These are phyloP conservation scores for Chrysoporthe cubensis DNA, from an alignment of 2,329 filamentous ascomycete species.

Conservation along the genomic window DNA sequence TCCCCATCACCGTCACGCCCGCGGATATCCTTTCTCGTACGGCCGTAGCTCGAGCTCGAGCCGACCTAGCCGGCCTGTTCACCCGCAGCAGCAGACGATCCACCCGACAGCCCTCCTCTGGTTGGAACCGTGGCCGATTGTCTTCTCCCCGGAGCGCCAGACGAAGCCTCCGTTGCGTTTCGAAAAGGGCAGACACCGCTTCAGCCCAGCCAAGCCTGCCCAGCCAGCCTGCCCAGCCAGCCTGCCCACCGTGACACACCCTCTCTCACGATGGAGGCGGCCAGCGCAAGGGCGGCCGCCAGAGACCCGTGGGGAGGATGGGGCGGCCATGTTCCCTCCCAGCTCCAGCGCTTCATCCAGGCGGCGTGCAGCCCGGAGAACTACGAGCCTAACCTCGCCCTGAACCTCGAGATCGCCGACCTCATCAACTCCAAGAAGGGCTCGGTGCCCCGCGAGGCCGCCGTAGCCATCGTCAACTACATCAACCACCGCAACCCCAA, in stretches of 20 bases:
- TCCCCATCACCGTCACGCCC: background rate
- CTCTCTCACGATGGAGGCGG: slow-evolving; percentile 76
- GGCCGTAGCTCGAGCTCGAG: background rate
- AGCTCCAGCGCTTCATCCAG: slow-evolving; percentile 92
- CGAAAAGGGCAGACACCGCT: background rate
- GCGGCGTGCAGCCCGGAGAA: slow-evolving; percentile 97
- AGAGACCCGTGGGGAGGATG: slow-evolving; percentile 90
- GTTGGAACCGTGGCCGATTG: background rate
- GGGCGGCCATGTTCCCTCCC: slow-evolving; percentile 73
- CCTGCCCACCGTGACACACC: background rate
- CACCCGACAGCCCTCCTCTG: background rate
- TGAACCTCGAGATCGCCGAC: slow-evolving; percentile 96
- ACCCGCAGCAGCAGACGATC: background rate
- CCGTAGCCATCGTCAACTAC: slow-evolving; percentile 87
- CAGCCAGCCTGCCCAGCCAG: slow-evolving; percentile 9
- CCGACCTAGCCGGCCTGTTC: background rate
- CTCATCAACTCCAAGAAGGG: slow-evolving; percentile 98
- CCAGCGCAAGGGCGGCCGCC: slow-evolving; percentile 91
- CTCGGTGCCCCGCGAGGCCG: slow-evolving; percentile 91
- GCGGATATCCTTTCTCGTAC: background rate
- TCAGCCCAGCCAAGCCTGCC: slow-evolving; percentile 2
- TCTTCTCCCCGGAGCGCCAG: background rate
- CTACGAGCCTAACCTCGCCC: slow-evolving; percentile 94
- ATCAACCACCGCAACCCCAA: slow-evolving; percentile 98
- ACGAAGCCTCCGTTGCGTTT: background rate